Percentiles rank a stretch among this genome's conserved stretches.
Evolutionary conservation across 257 asterid genomes (phyloP).

Genomic region (Capsicum baccatum): DNA sequence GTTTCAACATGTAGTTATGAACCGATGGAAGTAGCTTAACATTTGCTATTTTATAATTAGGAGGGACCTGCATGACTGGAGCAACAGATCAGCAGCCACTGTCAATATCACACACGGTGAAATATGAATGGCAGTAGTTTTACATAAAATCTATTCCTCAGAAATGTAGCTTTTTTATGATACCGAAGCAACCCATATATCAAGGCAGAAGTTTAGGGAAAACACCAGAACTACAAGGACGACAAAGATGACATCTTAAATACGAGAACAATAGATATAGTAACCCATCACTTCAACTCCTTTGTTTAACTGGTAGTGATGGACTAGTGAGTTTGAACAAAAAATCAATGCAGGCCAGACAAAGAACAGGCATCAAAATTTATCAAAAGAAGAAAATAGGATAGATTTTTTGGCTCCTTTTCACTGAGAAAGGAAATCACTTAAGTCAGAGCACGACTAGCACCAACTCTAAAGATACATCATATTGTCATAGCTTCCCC

Average conservation of each 20-base stretch:
- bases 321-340: slow-evolving; percentile 9
- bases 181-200: background rate
- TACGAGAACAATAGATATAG: background rate
- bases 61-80: background rate
- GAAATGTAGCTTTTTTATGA: background rate
- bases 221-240: slow-evolving; percentile 2
- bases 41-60: background rate
- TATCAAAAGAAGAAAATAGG: background rate
- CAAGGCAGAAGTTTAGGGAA: background rate
- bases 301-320: background rate
- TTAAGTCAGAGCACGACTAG: background rate
- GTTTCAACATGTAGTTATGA: background rate
- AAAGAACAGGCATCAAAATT: slow-evolving; percentile 14
- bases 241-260: background rate
- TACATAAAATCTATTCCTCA: background rate
- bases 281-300: background rate
- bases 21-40: background rate
- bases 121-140: background rate
- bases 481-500: background rate
- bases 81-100: slow-evolving; percentile 16
- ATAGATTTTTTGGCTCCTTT: background rate
- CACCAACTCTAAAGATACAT: slow-evolving; percentile 18
- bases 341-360: background rate
- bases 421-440: background rate
- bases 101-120: background rate